These are phyloP conservation scores for Syzygium oleosum DNA, from an alignment of 345 rosid genomes.

Conservation along the genomic window DNA sequence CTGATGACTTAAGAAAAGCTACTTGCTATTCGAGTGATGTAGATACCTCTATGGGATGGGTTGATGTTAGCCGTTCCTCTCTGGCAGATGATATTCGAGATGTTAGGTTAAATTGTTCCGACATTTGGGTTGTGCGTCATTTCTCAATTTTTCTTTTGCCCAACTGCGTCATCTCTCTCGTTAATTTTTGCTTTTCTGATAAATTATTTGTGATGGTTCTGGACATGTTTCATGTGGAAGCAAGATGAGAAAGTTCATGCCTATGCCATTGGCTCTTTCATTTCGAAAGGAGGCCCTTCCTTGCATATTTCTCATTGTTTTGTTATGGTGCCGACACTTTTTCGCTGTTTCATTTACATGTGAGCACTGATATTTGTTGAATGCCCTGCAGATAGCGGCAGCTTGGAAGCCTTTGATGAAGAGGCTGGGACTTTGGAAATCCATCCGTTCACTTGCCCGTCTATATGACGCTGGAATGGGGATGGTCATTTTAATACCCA, in stretches of 20 bases:
- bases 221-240: background rate
- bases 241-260: background rate
- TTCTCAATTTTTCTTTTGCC: background rate
- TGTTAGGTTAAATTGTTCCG: background rate
- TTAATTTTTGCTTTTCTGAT: background rate
- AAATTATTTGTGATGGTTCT: background rate
- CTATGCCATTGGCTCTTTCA: background rate
- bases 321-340: background rate
- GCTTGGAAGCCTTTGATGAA: slow-evolving; percentile 92
- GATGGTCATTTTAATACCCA: slow-evolving; percentile 77
- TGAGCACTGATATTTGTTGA: background rate
- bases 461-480: slow-evolving; percentile 95
- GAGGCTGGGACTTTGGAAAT: slow-evolving; percentile 75
- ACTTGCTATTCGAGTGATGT: background rate
- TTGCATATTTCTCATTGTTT: background rate
- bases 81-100: background rate
- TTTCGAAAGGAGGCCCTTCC: background rate
- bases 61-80: background rate
- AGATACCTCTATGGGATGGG: background rate
- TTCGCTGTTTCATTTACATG: background rate
- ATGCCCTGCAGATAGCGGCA: slow-evolving; percentile 57
- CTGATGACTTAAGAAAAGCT: background rate
- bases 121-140: background rate
- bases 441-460: slow-evolving; percentile 75
- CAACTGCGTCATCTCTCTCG: background rate